Evolutionary conservation across 2,329 filamentous ascomycete genomes (phyloP), one percentile per base, ranked within the genome.

Genomic region (Blastomyces emzantsi): DNA sequence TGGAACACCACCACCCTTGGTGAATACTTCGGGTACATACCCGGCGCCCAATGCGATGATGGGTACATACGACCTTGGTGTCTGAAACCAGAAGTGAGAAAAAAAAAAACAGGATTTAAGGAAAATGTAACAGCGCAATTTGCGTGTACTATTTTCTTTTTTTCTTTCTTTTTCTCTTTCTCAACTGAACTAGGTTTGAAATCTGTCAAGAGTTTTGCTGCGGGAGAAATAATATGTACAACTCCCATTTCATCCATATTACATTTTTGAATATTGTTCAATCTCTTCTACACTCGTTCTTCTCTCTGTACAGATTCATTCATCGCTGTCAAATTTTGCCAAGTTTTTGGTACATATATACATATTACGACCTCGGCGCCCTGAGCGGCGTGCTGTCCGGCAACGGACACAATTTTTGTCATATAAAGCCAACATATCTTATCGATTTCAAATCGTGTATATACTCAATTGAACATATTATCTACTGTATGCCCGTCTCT

Each of bases 1-100:
- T 33, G 33, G 45, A 17, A 36, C 15, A 52, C 15, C 17, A 52
- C 15, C 17, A 19, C 9, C 25, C 4, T 33, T 41, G 22, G 17
- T 19, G 5, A 30, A 30, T 45, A 52, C 51, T 36, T 13, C 28
- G 17, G 28, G 28, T 33, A 19, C 45, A 39, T 61, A 61, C n/a
- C 17, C 47, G 7, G 8, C 47, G 19, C 13, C 47, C 17, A 55
- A 54, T 39, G n/a, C 19, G 15, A 61, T 61, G 60, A 52, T 61
- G 45, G 60, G 60, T n/a, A 36, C 60, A 9, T 61, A 54, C 54
- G 33, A 54, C 19, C 45, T 61, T 25, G 43, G 43, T 4, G 28
- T 49, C 25, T 60, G 43, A 60, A 15, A 17, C 43, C 3, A 3
- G 36, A 22, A 6, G 30, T 33, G 30, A 33, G 39, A 43, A 43